Percentiles rank a stretch among this genome's conserved stretches.
Conservation (phyloP, 2,329 filamentous ascomycete species). For the Dichotomopilus funicola region DNA sequence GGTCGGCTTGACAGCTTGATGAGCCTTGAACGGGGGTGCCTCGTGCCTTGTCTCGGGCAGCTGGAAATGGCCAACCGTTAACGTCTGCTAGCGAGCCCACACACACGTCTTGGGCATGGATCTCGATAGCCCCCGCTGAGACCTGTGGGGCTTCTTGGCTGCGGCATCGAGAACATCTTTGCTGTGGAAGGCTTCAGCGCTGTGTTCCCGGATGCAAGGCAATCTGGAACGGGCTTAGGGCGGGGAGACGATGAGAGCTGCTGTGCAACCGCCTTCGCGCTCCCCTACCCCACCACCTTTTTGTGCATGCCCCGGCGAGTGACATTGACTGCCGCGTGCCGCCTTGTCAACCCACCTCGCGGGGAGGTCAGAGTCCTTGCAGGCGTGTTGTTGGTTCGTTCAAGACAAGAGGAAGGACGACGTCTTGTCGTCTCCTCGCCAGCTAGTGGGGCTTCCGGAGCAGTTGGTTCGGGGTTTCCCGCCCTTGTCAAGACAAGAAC, state of each 20-base stretch:
- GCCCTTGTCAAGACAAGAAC: neutral
- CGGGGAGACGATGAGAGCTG: neutral
- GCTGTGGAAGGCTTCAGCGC: neutral
- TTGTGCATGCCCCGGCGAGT: no score
- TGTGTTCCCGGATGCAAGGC: neutral
- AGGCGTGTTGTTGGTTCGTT: no score
- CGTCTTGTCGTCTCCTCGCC: no score
- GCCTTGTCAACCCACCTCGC: no score
- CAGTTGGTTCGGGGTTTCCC: neutral
- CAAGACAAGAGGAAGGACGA: no score
- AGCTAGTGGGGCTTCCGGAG: no score
- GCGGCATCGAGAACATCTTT: neutral
- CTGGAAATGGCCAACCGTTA: neutral
- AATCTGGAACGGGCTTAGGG: constrained; percentile 3
- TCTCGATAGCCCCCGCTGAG: neutral
- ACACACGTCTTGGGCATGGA: neutral
- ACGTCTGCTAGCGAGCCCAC: neutral
- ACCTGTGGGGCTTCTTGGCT: neutral
- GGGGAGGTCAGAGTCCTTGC: no score
- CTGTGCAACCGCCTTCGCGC: neutral
- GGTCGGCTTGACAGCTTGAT: neutral
- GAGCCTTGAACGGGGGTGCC: neutral
- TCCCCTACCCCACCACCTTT: no score
- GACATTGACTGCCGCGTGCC: no score
- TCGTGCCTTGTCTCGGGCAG: neutral